These are phyloP conservation scores for Catharanthus roseus DNA, from an alignment of 257 asterid genomes.

Conservation along the genomic window DNA sequence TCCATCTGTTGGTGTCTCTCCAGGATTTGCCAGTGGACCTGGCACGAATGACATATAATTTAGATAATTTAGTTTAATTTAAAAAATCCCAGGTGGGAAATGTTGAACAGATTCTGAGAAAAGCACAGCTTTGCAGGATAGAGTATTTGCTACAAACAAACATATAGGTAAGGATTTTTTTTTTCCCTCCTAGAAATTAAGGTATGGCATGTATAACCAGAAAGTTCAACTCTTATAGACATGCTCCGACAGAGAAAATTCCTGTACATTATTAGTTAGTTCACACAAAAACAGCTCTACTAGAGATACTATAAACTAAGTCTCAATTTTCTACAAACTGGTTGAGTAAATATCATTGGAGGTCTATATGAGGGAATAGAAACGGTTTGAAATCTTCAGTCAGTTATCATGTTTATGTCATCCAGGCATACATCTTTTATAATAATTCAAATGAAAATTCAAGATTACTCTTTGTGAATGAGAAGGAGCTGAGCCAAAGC, in stretches of 20 bases:
- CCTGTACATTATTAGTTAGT: background rate
- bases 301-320: background rate
- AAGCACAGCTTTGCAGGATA: background rate
- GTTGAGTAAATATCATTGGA: background rate
- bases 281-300: background rate
- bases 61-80: background rate
- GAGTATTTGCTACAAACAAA: no score
- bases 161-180: no score
- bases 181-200: no score
- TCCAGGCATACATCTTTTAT: background rate
- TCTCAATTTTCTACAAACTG: background rate
- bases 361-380: background rate
- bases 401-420: background rate
- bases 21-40: slow-evolving; percentile 54
- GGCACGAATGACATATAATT: slow-evolving; percentile 21
- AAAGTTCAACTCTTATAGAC: background rate
- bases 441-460: background rate
- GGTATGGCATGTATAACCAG: background rate
- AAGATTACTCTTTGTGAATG: background rate
- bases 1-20: slow-evolving; percentile 34
- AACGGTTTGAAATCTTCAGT: background rate
- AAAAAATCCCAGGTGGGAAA: background rate
- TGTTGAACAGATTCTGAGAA: background rate
- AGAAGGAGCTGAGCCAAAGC: background rate
- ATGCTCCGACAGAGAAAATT: background rate